Base-by-base conservation (phyloP, 2,329 filamentous ascomycete species). In the Penicillium sp. region DNA sequence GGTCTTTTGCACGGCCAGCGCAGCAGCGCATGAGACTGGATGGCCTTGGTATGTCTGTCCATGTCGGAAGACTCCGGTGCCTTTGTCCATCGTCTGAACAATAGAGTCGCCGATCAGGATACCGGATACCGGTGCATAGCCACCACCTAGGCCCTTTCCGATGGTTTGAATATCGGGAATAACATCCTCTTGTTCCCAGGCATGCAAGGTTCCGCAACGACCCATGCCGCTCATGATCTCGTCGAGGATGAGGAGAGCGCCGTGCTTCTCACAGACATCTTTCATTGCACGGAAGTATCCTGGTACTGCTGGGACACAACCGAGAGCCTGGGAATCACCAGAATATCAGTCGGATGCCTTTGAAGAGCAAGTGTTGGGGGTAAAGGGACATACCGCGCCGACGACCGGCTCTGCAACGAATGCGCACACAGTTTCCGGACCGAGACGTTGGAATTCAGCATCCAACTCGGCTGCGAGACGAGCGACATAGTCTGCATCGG, bases 331-430 rank as follows among this genome's bases (percentile, higher is more conserved):
- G n/a, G 9, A 11, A 22, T 5, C 19, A 5, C 19, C 3, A 22
- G 19, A 14, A 31, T 18, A 13, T 28, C 3, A 25, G 41, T 41
- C 12, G 13, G 5, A 10, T 13, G 18, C 19, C 7, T 31, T 16
- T 4, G 16, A 7, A 14, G 25, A 10, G 11, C 10, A 12, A 12
- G 5, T 11, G 2, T 30, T 14, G 5, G 11, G 16, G 13, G n/a
- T 4, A 9, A 22, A 6, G 33, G 5, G 14, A 74, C 77, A 68
- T 75, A 86, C 80, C 5, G 85, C 82, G 3, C 86, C 85, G 12
- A 87, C 85, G 1, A 91, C 77, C 0, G 87, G 83, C 66, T 91
- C 87, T 1, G 84, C 83, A 19, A 89, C 76, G 60, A 91, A 89
- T 0, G 83, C 86, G 45, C 82, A 85, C 0, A 90, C 83, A 0